phyloP scores from a whole-genome alignment of 768 basidiomycete genomes.

The Collybiopsis confluens region DNA sequence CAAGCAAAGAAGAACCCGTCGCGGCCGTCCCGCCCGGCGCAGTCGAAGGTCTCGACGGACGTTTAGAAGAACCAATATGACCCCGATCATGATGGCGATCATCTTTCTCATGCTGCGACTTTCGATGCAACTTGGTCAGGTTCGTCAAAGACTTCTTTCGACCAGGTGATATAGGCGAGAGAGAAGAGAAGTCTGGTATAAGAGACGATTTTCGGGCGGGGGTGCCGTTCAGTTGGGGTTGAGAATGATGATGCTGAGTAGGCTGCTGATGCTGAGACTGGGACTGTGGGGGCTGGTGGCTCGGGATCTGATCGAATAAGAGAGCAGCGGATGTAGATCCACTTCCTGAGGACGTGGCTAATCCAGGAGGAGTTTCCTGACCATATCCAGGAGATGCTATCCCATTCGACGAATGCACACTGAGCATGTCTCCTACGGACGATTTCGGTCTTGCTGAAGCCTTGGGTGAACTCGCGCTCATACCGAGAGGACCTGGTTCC shows the following conservation, averaged over 20 bases:
- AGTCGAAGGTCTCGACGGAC: conserved; percentile 9
- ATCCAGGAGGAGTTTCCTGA: conserved; percentile 11
- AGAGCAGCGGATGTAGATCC: conserved; percentile 15
- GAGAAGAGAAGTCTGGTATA: conserved; percentile 13
- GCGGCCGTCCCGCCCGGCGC: conserved; percentile 2
- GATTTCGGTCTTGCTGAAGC: conserved; percentile 9
- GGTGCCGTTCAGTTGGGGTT: conserved; percentile 15
- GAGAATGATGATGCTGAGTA: conserved; percentile 7
- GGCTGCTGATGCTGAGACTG: too few species aligned
- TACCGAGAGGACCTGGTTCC: conserved; percentile 13
- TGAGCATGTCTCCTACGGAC: conserved; percentile 1
- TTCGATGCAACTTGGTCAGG: conserved; percentile 2
- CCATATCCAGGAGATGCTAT: conserved; percentile 5
- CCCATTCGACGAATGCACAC: neutral
- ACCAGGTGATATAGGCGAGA: conserved; percentile 10
- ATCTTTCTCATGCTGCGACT: neutral
- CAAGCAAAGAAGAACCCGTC: too few species aligned
- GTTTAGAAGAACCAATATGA: neutral
- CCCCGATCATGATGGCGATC: neutral
- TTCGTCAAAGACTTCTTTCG: conserved; percentile 15
- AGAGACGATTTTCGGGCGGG: conserved; percentile 22
- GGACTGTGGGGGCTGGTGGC: too few species aligned
- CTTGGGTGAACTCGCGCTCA: neutral
- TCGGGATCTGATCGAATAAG: too few species aligned
- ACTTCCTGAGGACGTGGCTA: conserved; percentile 12